Conservation (phyloP, 148 eudicot species). For the Pouteria glomerata region DNA sequence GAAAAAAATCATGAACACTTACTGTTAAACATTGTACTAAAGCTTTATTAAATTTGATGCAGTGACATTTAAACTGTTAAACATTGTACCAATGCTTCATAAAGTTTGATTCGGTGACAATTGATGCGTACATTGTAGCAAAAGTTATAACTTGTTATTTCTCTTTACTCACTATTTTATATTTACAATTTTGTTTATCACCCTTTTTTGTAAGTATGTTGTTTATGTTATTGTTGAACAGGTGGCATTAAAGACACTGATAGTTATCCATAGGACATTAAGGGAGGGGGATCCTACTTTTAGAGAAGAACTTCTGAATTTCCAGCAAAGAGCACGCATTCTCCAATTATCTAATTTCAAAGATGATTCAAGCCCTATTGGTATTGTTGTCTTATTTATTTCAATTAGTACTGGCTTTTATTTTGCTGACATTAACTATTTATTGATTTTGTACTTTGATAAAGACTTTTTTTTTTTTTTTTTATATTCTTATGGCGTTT, state of each 20-base stretch:
- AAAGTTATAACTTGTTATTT: background rate
- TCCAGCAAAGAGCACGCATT: conserved; percentile 74
- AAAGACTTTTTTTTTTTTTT: no score
- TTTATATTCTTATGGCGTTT: conserved; percentile 1
- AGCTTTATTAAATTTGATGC: no score
- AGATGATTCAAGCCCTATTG: conserved; percentile 95
- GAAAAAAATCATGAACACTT: no score
- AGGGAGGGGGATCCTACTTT: conserved; percentile 98
- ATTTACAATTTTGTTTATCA: background rate
- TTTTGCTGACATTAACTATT: conserved; percentile 3
- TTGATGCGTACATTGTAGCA: background rate
- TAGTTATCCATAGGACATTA: conserved; percentile 80
- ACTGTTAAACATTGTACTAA: no score
- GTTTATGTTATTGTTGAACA: conserved; percentile 26
- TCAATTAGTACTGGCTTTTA: background rate
- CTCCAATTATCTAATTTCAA: conserved; percentile 85
- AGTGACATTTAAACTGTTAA: no score
- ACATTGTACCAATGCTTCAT: background rate
- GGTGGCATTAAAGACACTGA: conserved; percentile 92
- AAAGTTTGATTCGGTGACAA: background rate
- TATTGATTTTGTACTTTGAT: background rate
- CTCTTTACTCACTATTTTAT: background rate
- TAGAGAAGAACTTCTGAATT: conserved; percentile 77
- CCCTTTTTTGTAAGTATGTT: background rate
- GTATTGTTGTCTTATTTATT: conserved; percentile 22